Conservation (phyloP, 2,329 filamentous ascomycete genomes). For the Monosporascus ibericus region DNA sequence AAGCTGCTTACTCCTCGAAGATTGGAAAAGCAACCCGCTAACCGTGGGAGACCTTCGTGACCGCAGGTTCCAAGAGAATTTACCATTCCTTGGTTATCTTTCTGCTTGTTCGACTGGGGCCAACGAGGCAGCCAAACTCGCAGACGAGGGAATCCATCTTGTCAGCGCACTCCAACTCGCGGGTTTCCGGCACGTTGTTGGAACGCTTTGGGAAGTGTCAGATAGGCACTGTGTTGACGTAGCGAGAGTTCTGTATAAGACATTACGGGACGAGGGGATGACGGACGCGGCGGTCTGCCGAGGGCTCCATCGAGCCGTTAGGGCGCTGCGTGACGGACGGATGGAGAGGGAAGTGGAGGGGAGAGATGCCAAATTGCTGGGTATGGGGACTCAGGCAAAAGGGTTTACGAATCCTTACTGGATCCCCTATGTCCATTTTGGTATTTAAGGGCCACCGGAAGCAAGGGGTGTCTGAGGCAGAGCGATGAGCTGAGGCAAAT, state of each 20-base stretch:
- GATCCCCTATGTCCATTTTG: no score
- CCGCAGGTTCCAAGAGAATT: conserved; percentile 4
- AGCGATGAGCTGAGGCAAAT: no score
- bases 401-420: no score
- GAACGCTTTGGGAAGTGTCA: not conserved
- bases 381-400: no score
- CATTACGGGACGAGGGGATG: conserved; percentile 2
- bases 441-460: no score
- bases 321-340: conserved; percentile 1
- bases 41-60: conserved; percentile 11
- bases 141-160: conserved; percentile 34
- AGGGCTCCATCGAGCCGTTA: conserved; percentile 4
- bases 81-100: conserved; percentile 30
- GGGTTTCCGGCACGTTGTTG: no score
- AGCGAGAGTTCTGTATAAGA: conserved; percentile 4
- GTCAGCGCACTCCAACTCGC: conserved; percentile 29
- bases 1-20: conserved; percentile 23
- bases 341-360: no score
- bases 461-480: no score
- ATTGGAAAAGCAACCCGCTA: conserved; percentile 16
- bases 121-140: conserved; percentile 12
- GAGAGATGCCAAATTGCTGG: no score
- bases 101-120: conserved; percentile 30
- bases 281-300: conserved; percentile 2
- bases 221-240: not conserved